Conservation (phyloP, 768 basidiomycete genomes). For the Agrocybe pediades region DNA sequence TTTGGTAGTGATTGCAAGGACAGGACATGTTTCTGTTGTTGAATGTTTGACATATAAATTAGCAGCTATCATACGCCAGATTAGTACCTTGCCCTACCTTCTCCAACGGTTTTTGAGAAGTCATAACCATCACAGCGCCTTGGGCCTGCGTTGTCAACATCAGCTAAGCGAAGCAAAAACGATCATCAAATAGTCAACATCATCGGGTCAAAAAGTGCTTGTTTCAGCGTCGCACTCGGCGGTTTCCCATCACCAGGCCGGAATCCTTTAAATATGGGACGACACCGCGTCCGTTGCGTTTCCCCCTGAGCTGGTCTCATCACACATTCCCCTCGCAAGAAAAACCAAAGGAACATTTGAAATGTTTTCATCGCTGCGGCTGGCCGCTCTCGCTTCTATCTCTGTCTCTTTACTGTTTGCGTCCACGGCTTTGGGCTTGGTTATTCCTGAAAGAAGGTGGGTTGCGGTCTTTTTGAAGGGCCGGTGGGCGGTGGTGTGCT, state of each 20-base stretch:
- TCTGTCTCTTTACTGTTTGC: conserved; percentile 16
- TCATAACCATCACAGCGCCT: too few species aligned
- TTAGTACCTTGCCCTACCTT: not conserved
- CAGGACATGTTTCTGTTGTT: too few species aligned
- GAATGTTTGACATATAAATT: too few species aligned
- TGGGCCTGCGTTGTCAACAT: not conserved
- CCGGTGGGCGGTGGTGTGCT: conserved; percentile 1
- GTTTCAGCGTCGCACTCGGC: not conserved
- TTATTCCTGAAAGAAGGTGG: conserved; percentile 22
- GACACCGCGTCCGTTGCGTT: conserved; percentile 6
- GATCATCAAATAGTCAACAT: conserved; percentile 1
- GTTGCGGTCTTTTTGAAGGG: not conserved
- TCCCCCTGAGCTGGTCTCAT: conserved; percentile 30
- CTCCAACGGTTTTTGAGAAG: too few species aligned
- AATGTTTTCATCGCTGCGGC: conserved; percentile 30
- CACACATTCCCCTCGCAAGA: conserved; percentile 35
- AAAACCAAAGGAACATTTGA: conserved; percentile 41
- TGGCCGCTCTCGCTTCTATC: conserved; percentile 27
- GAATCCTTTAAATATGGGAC: conserved; percentile 6
- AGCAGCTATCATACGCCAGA: too few species aligned
- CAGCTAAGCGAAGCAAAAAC: not conserved
- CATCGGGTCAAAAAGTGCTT: not conserved
- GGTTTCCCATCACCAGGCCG: not conserved
- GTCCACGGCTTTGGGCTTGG: conserved; percentile 16
- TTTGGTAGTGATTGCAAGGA: too few species aligned